phyloP scores from a whole-genome alignment of 768 basidiomycete species.

The Lentinula sp. region DNA sequence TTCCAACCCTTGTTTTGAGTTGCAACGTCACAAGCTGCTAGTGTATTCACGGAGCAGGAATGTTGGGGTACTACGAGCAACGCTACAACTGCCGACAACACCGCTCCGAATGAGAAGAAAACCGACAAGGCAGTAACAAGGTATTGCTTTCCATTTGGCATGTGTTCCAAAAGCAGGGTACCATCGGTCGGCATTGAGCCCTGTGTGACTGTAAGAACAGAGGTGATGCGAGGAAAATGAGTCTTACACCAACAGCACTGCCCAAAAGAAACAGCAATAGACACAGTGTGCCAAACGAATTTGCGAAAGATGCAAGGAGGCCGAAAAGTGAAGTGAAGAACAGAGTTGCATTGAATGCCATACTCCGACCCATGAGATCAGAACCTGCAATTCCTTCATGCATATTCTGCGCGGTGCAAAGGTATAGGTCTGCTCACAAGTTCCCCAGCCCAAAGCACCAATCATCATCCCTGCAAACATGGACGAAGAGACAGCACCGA shows the following conservation, averaged over 20 bases:
- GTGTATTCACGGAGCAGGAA: conserved; percentile 48
- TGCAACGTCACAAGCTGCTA: conserved; percentile 54
- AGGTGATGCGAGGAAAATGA: neutral
- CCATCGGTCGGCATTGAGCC: conserved; percentile 97
- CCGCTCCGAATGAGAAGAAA: conserved; percentile 59
- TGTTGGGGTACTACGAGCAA: conserved; percentile 72
- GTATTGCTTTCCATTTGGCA: conserved; percentile 89
- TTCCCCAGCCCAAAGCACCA: conserved; percentile 88
- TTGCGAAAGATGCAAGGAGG: conserved; percentile 67
- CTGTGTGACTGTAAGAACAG: conserved; percentile 27
- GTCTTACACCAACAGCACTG: conserved; percentile 83
- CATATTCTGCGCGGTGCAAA: neutral
- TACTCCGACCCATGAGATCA: conserved; percentile 80
- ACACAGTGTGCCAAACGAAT: conserved; percentile 66
- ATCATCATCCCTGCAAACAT: conserved; percentile 99
- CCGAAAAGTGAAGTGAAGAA: conserved; percentile 90
- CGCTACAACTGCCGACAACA: conserved; percentile 77
- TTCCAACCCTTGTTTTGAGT: conserved; percentile 85
- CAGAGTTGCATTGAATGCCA: conserved; percentile 90
- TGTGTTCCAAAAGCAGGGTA: conserved; percentile 85
- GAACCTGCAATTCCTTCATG: conserved; percentile 41
- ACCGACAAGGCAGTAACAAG: conserved; percentile 28
- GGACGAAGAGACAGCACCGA: conserved; percentile 79
- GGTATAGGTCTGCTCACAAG: conserved; percentile 43
- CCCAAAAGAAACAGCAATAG: conserved; percentile 81